Conservation (phyloP, 768 basidiomycete species). For the Xanthoconium stramineum region DNA sequence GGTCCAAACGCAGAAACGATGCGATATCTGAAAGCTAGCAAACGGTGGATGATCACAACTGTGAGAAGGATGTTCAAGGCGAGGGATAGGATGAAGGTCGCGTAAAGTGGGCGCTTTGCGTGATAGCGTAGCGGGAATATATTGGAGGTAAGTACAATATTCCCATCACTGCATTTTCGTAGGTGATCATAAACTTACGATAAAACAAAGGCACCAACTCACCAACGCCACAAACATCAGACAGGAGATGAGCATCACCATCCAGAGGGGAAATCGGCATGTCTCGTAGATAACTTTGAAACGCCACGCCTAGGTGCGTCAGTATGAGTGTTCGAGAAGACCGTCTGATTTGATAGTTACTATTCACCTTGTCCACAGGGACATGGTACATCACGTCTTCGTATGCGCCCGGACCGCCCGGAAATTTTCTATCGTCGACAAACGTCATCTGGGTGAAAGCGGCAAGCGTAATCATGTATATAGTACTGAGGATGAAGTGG, state of each 20-base stretch:
- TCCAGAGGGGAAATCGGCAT: constrained; percentile 1
- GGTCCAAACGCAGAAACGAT: constrained; percentile 15
- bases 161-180: neutral
- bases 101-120: constrained; percentile 1
- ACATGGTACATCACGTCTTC: constrained; percentile 17
- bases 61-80: constrained; percentile 33
- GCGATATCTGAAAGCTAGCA: constrained; percentile 20
- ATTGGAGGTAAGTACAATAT: neutral
- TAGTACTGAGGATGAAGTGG: constrained; percentile 9
- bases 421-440: constrained; percentile 31
- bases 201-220: neutral
- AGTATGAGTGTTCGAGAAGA: neutral
- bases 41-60: constrained; percentile 26
- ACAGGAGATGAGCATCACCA: constrained; percentile 2
- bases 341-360: neutral
- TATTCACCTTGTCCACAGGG: constrained; percentile 11
- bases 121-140: neutral
- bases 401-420: constrained; percentile 30
- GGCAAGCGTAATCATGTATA: constrained; percentile 16
- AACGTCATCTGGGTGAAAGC: constrained; percentile 28
- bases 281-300: constrained; percentile 12
- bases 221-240: constrained; percentile 2
- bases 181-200: neutral
- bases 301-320: constrained; percentile 3
- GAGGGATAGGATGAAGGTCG: constrained; percentile 25